phyloP scores from a whole-genome alignment of 345 rosid species.

The Geranium rotundifolium region DNA sequence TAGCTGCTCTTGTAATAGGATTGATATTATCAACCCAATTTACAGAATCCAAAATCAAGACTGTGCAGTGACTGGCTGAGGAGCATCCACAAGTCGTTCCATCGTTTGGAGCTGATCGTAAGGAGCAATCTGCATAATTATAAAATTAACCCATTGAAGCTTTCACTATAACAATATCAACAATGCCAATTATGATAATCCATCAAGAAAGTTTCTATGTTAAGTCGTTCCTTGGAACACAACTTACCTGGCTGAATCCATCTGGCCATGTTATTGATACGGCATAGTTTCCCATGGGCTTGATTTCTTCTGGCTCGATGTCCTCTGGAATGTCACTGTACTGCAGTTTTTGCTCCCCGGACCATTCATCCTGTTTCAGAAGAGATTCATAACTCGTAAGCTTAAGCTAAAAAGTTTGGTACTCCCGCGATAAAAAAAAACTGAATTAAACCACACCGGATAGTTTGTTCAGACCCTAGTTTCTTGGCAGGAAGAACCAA shows the following conservation, averaged over 20 bases:
- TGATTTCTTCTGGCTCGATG: constrained; percentile 80
- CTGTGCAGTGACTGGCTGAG: constrained; percentile 15
- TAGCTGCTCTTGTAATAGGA: not conserved
- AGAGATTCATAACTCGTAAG: too few species aligned
- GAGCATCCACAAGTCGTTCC: constrained; percentile 61
- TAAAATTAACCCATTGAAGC: too few species aligned
- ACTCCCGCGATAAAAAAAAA: too few species aligned
- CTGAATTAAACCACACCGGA: too few species aligned
- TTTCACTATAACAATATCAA: too few species aligned
- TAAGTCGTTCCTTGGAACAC: too few species aligned
- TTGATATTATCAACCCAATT: not conserved
- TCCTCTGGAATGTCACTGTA: constrained; percentile 67
- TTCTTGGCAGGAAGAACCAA: too few species aligned
- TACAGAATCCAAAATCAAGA: constrained; percentile 6
- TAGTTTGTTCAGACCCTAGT: too few species aligned
- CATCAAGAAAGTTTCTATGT: too few species aligned
- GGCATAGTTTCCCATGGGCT: constrained; percentile 96
- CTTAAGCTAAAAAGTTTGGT: not conserved
- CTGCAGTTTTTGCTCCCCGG: constrained; percentile 77
- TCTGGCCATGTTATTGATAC: constrained; percentile 95
- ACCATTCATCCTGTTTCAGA: constrained; percentile 73
- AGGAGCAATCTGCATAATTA: constrained; percentile 60
- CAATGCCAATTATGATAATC: too few species aligned
- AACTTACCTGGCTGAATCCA: constrained; percentile 70
- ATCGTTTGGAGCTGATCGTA: constrained; percentile 78